Evolutionary conservation across 2,329 filamentous ascomycete genomes (phyloP).

Genomic region (Pestalotiopsis sp.): DNA sequence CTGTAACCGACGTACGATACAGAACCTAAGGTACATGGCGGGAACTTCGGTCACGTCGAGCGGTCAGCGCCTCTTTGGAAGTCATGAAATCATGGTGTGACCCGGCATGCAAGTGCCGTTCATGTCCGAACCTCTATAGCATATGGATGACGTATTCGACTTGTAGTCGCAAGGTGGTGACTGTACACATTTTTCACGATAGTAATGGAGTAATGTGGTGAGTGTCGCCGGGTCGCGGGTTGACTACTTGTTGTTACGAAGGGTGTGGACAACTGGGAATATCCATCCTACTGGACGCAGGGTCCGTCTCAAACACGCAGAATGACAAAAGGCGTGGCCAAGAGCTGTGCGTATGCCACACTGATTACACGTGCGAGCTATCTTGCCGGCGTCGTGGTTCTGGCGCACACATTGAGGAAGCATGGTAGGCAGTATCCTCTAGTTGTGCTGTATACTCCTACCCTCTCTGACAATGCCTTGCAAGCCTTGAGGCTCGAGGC

Average conservation of each 20-base stretch:
- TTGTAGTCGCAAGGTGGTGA: background rate
- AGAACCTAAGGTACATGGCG: background rate
- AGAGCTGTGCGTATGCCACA: conserved; percentile 42
- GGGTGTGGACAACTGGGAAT: background rate
- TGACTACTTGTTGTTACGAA: background rate
- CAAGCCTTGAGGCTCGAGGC: conserved; percentile 41
- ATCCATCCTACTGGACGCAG: background rate
- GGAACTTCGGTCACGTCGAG: background rate
- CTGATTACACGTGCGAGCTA: conserved; percentile 52
- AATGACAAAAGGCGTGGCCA: conserved; percentile 5
- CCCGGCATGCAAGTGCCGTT: background rate
- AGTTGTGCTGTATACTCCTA: conserved; percentile 48
- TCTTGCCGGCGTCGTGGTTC: conserved; percentile 49
- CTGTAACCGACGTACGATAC: background rate
- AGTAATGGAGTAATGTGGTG: background rate
- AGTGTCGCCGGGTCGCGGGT: background rate
- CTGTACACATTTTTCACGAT: background rate
- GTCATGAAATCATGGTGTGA: conserved; percentile 5
- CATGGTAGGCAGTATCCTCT: conserved; percentile 46
- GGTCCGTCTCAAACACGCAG: background rate
- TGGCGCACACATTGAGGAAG: conserved; percentile 47
- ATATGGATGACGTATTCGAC: background rate
- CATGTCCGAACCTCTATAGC: too few species aligned
- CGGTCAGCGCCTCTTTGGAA: background rate
- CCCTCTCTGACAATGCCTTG: conserved; percentile 38